Percentiles rank a stretch among this genome's conserved stretches.
Conservation (phyloP, 129 eudicot genomes). For the Oenanthe sinensis region DNA sequence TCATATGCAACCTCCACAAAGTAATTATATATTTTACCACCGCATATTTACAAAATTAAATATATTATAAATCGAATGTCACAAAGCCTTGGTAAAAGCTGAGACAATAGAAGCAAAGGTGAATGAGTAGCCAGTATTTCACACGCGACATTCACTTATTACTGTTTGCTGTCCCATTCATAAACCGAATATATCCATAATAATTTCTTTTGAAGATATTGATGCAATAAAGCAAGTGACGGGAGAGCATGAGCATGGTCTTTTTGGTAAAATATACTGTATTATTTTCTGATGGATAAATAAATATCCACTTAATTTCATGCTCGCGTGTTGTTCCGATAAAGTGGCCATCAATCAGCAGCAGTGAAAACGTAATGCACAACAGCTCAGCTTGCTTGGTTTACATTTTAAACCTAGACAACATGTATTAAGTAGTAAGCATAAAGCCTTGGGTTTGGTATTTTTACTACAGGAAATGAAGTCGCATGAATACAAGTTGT, state of each 20-base stretch:
- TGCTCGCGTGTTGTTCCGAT: constrained; percentile 2
- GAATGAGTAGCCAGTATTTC: constrained; percentile 10
- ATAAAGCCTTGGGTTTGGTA: too few species aligned
- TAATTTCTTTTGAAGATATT: background rate
- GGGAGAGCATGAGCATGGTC: background rate
- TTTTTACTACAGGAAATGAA: too few species aligned
- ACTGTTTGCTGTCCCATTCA: background rate
- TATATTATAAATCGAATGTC: background rate
- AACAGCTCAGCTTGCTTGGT: constrained; percentile 2
- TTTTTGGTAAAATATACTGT: background rate
- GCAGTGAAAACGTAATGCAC: background rate
- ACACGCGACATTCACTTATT: constrained; percentile 28
- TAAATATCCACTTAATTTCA: background rate
- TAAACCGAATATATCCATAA: background rate
- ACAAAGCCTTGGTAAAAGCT: background rate
- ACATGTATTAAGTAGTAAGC: background rate
- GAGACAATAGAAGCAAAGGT: background rate
- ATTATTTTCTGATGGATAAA: background rate
- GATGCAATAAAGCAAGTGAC: constrained; percentile 2
- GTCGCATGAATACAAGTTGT: background rate
- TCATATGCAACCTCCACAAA: background rate
- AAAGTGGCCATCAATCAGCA: constrained; percentile 2
- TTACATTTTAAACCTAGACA: background rate
- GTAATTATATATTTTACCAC: too few species aligned
- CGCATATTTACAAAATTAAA: too few species aligned